A percentile compares a stretch with the other conserved stretches of the same genome.
These are phyloP conservation scores for Gossypium mustelinum DNA, from an alignment of 345 rosid genomes.

Conservation along the genomic window DNA sequence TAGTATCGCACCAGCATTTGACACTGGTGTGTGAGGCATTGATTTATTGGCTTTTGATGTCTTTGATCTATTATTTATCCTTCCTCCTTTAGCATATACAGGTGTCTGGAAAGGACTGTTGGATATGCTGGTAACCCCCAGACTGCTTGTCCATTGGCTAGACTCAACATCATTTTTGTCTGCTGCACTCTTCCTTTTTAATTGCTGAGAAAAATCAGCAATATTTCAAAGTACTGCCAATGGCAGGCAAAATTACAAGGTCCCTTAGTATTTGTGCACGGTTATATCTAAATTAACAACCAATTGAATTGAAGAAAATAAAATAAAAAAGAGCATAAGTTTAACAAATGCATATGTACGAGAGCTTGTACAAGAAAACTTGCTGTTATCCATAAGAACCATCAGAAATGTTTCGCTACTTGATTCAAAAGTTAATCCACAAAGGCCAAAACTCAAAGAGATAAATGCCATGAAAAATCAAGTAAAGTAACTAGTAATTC, in stretches of 20 bases:
- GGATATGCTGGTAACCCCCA: slow-evolving; percentile 25
- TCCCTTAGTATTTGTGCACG: no score
- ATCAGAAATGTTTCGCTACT: no score
- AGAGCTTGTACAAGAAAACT: no score
- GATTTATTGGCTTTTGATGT: slow-evolving; percentile 51
- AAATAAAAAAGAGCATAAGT: no score
- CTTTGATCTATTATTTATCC: slow-evolving; percentile 54
- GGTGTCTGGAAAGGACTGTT: background rate
- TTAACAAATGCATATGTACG: no score
- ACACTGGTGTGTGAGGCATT: slow-evolving; percentile 65
- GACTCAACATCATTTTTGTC: slow-evolving; percentile 41
- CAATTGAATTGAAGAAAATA: no score
- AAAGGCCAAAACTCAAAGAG: background rate
- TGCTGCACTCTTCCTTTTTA: slow-evolving; percentile 15
- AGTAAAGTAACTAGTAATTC: no score
- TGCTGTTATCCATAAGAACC: no score
- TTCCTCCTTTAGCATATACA: slow-evolving; percentile 66
- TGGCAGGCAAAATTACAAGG: no score
- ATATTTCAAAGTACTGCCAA: background rate
- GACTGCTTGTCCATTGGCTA: slow-evolving; percentile 39
- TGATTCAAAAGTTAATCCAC: background rate
- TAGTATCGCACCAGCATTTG: slow-evolving; percentile 52
- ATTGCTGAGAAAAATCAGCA: no score
- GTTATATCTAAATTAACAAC: no score
- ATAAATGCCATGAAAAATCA: no score